Base-by-base conservation (phyloP, 257 asterid species). In the Fraxinus anomala region DNA sequence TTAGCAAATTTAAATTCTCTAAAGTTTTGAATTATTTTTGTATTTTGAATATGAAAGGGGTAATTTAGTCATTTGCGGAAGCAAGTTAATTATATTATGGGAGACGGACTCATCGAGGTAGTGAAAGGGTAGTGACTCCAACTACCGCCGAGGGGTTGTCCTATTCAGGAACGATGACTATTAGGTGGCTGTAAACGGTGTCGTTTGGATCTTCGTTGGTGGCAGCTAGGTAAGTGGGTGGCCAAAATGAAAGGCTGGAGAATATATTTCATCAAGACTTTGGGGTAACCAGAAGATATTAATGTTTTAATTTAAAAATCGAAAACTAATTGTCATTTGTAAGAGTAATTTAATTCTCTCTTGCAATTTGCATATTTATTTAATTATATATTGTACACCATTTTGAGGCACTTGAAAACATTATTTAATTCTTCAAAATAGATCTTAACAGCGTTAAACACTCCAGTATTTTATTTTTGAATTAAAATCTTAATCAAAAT, bases 51-150 rank as follows among this genome's bases (percentile, higher is more conserved):
- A 16, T 0, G 3, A 19, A 11, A 63, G 5, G 34, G 69, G 36
- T 63, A 24, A 12, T 26, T 61, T 63, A 24, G 69, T 63, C 69
- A 63, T 63, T 63, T 24, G 6, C 0, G 2, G 4, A 23, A 63
- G 68, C 26, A 14, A 24, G 34, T 63, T 0, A 24, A 11, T 24
- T 63, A 12, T 63, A 63, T 24, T 63, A 24, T 63, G 7, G 7
- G 36, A 1, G 88, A 79, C 91, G 91, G 91, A 85, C 86, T 83
- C 78, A 78, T 83, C 87, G 87, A 87, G 86, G 85, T 40, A 68
- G 77, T 65, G 80, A 82, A 82, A 26, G 81, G 88, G 80, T 34
- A 77, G 68, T 37, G 78, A 34, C 82, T 47, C 77, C 61, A 77
- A 54, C 74, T 26, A 67, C 70, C 30, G 73, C 61, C 76, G 82